Percentiles rank a stretch among this genome's conserved stretches.
These are phyloP conservation scores for Besnoitia besnoiti DNA, from an alignment of 169 alveolate species.

Conservation along the genomic window DNA sequence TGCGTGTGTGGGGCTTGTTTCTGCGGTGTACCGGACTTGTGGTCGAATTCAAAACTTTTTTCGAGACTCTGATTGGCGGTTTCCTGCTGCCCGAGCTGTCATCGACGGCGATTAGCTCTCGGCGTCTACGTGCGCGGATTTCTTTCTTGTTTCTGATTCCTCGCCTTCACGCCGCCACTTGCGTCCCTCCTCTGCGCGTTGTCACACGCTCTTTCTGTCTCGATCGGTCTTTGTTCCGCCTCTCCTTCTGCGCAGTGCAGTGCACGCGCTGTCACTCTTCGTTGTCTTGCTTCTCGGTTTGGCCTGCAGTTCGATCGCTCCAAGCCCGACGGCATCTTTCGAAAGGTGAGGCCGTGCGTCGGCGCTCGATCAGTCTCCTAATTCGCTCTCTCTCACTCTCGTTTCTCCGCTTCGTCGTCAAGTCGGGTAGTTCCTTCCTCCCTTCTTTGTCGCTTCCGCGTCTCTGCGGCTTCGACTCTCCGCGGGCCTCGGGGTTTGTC, in stretches of 20 bases:
- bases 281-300: too few species aligned
- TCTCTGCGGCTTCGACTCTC: not conserved
- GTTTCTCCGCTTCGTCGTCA: not conserved
- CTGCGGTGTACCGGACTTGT: too few species aligned
- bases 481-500: not conserved
- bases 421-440: not conserved
- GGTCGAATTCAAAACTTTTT: too few species aligned
- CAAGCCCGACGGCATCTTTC: not conserved
- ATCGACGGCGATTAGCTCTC: too few species aligned
- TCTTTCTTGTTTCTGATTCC: too few species aligned
- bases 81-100: too few species aligned
- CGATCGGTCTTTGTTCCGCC: not conserved
- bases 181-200: not conserved
- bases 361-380: not conserved
- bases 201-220: too few species aligned
- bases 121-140: too few species aligned
- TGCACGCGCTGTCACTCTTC: not conserved
- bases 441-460: not conserved
- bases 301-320: constrained; percentile 8
- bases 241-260: not conserved
- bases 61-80: too few species aligned
- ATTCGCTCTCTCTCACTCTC: not conserved
- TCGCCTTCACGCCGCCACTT: not conserved
- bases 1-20: too few species aligned
- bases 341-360: not conserved